These are phyloP conservation scores for Fusarium brachygibbosum DNA, from an alignment of 2,329 filamentous ascomycete genomes.

Conservation along the genomic window DNA sequence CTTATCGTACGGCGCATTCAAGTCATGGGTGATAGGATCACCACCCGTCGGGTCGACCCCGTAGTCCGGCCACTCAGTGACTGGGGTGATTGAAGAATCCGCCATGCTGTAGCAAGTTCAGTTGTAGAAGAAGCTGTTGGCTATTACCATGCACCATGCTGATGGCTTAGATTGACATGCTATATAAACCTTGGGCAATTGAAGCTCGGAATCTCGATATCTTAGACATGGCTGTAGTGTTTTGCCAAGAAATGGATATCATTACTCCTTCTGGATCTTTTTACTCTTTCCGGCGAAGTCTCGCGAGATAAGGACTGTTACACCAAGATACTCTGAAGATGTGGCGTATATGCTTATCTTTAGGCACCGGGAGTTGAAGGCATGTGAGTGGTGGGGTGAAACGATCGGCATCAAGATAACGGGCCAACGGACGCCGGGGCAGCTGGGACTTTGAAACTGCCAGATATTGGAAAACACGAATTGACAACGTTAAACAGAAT, in stretches of 20 bases:
- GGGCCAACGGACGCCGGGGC: slow-evolving; percentile 1
- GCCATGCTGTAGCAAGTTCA: slow-evolving; percentile 11
- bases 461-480: not conserved
- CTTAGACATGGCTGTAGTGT: slow-evolving; percentile 13
- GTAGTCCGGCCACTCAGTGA: slow-evolving; percentile 60
- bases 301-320: slow-evolving; percentile 32
- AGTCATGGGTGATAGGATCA: slow-evolving; percentile 59
- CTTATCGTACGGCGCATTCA: slow-evolving; percentile 62
- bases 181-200: slow-evolving; percentile 16
- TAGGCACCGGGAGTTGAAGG: not conserved
- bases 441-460: not conserved
- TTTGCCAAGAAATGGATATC: slow-evolving; percentile 25
- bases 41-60: slow-evolving; percentile 56
- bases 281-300: slow-evolving; percentile 27
- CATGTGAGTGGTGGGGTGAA: slow-evolving; percentile 13
- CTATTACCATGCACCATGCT: not conserved
- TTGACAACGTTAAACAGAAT: not conserved
- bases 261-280: not conserved
- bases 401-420: slow-evolving; percentile 29
- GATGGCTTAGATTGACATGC: fast-evolving
- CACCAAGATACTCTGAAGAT: slow-evolving; percentile 12
- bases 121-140: not conserved
- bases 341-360: slow-evolving; percentile 37
- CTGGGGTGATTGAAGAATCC: slow-evolving; percentile 37
- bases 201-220: not conserved